These are phyloP conservation scores for Angophora floribunda DNA, from an alignment of 345 rosid genomes.

Conservation along the genomic window DNA sequence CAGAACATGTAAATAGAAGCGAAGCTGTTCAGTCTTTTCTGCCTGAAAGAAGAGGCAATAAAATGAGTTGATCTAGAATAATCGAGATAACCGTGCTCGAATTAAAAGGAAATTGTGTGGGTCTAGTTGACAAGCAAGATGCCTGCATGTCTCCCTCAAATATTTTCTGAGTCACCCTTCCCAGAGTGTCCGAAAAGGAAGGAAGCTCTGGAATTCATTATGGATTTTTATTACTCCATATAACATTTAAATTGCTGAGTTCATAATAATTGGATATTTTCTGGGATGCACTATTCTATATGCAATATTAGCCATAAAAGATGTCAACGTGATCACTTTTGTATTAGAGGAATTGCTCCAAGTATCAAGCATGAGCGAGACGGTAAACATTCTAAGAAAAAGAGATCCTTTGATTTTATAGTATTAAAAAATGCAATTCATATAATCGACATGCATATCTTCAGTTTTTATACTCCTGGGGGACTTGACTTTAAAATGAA, in stretches of 20 bases:
- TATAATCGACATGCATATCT: background rate
- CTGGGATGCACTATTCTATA: background rate
- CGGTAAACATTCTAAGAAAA: background rate
- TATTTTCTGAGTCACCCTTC: background rate
- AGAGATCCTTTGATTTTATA: background rate
- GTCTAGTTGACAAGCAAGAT: background rate
- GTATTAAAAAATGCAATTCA: background rate
- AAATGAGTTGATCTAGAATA: background rate
- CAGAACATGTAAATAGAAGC: background rate
- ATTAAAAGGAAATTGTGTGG: background rate
- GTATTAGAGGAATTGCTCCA: background rate
- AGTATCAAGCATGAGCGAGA: background rate
- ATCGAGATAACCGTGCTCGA: background rate
- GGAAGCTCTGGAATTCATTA: background rate
- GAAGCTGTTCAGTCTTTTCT: background rate
- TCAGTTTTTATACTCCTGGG: background rate
- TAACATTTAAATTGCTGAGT: background rate
- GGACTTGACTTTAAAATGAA: background rate
- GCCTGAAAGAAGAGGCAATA: background rate
- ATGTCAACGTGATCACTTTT: background rate
- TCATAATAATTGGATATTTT: background rate
- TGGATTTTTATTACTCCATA: background rate
- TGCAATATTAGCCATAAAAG: background rate
- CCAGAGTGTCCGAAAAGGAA: background rate
- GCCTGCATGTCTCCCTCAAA: background rate